Base-by-base conservation (phyloP, 2,329 filamentous ascomycete genomes). In the Ceratocystis cubensis region DNA sequence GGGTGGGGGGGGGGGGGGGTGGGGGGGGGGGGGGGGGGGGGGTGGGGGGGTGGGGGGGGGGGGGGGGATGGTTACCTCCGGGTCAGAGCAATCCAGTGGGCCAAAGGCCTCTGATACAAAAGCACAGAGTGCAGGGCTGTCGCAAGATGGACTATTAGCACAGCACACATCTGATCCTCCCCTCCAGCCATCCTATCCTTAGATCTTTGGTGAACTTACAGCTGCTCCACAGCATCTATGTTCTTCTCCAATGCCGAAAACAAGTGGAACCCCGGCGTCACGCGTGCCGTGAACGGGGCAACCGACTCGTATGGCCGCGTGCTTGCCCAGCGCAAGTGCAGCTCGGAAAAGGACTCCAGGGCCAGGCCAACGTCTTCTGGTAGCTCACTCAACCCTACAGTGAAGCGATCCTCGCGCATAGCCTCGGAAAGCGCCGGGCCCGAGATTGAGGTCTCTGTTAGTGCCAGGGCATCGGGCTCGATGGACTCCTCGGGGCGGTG, bases 251-350 rank as follows among this genome's bases (percentile, higher is more conserved):
- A 28, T 0, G 87, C 88, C 73, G 87, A 91, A 71, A 88, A 88
- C 30, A 91, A 78, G 77, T 96, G 91, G 25, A 97, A 77, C 2
- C 93, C 93, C 0, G 92, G 86, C 1, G 90, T 85, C 15, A 91
- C 75, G 67, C 88, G 83, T 64, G 91, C 91, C 56, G 83, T 78
- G 71, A 94, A 87, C 1, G 92, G 92, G 48, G 86, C 80, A 57
- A 87, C 77, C 1, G 82, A 78, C 48, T 82, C 77, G 73, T 86
- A 87, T 1, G 80, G 72, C 5, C 73, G 71, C 1, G 84, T 77
- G 15, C 85, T 83, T n/a, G 83, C 81, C 89, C 91, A 96, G 73
- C 88, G 84, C 67, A 96, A 78, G 74, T 93, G 88, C 53, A 96
- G 77, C 74, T 91, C 86, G 71, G 87, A 83, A 69, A 83, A 84